Evolutionary conservation across 2,329 filamentous ascomycete genomes (phyloP), one percentile per base, ranked within the genome.

Genomic region (Dactylellina parvicollis): DNA sequence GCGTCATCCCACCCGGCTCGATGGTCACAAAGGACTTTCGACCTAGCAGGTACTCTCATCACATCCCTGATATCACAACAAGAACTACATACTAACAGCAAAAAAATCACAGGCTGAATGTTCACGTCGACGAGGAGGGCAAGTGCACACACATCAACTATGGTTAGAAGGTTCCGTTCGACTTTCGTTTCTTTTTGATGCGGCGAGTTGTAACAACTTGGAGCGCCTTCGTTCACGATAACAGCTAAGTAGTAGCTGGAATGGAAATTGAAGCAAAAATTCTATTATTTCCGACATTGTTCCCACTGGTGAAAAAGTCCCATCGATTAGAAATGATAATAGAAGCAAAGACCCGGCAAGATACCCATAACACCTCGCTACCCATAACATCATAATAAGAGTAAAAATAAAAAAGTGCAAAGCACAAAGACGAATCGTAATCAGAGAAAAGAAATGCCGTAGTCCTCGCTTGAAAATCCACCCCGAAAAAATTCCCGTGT

Each of bases 21-120:
- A 69, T 77, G 56, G 59, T 77, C 56, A 78, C 77, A 10, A 65
- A 50, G 38, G 77, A 78, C 46, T 78, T 70, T 40, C 10, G 64
- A 8, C 70, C 72, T 7, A 49, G 73, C 26, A 75, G 77, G 77
- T 77, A 75, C 42, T n/a, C n/a, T n/a, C n/a, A n/a, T n/a, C n/a
- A n/a, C n/a, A n/a, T n/a, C n/a, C n/a, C n/a, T n/a, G n/a, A n/a
- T n/a, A n/a, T n/a, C n/a, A n/a, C n/a, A n/a, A n/a, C n/a, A n/a
- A n/a, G n/a, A n/a, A n/a, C 36, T 30, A 20, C 46, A 56, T 57
- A 14, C 9, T 34, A n/a, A 47, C 46, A 20, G n/a, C 34, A 14
- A 9, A 24, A 24, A 47, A 5, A 20, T 42, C n/a, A 36, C 62
- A 77, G 76, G 44, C 57, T 78, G 52, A 78, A 78, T 70, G 72